Evolutionary conservation across 176 grass and related monocot genomes (phyloP), one percentile per base, ranked within the genome.

Genomic region (Ampelocalamus luodianensis): DNA sequence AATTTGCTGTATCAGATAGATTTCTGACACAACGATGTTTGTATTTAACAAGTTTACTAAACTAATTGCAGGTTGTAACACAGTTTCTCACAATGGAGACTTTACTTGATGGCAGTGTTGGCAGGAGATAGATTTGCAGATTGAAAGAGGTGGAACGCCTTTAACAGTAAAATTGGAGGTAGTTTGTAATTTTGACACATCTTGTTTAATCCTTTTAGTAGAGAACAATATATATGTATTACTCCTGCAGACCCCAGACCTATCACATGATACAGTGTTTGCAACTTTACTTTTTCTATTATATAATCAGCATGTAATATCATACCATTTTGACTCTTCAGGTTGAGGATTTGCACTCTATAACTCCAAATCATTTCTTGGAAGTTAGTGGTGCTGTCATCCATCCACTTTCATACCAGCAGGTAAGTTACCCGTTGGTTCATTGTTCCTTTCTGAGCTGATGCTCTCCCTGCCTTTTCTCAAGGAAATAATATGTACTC

Each of bases 321-420:
- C 22, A 24, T 66, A 50, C 18, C n/a, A 61, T 73, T 68, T 83
- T 86, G 20, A 82, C 73, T 75, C 64, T 86, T 71, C 81, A 99
- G 96, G 91, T 99, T 94, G 91, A 99, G 79, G 91, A 94, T 88
- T 91, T 99, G 84, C 96, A 99, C 79, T 96, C 96, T 66, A 94
- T 99, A 79, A 96, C 96, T 86, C 96, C 96, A 71, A 94, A 96
- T 88, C 89, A 92, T 86, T 99, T 99, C 84, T 83, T 99, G 86
- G 93, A 99, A 96, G 89, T 94, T 51, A 99, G 96, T 91, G 93
- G 93, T 82, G 93, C 86, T 76, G 93, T 94, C 72, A 92, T 99
- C 77, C 96, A 96, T 84, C 87, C 91, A 86, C 91, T 99, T 70
- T 99, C 96, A 51, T 99, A 99, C 80, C 96, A 99, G 75, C 96